Evolutionary conservation across 129 eudicot species (phyloP), one percentile per base, ranked within the genome.

Genomic region (carrot (Daucus carota)): DNA sequence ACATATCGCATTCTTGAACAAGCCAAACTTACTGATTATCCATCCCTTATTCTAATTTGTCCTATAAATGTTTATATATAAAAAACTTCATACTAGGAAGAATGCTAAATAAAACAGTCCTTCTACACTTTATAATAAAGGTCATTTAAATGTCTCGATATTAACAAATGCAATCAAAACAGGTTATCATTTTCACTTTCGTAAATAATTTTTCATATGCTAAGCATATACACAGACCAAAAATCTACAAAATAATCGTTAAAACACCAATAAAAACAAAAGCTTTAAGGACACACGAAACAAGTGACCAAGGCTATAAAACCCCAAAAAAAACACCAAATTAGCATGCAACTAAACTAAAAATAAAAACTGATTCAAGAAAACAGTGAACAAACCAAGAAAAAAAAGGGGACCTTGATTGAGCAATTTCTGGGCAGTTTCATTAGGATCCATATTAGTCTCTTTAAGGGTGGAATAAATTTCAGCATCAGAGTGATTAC

Each of bases 401-500:
- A 47, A 74, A 22, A 73, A 68, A 18, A 72, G 48, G 24, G 65
- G 2, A 92, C 98, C 98, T 87, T 94, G 97, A 81, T 91, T 85
- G 41, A 94, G 77, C 87, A 94, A 80, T 81, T 91, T 91, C 82
- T 94, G 98, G 74, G 92, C 63, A 73, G 97, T 87, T 78, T 94
- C 97, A 66, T 94, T 87, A 78, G 98, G 94, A 80, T 94, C 93
- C 97, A 88, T 94, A 75, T 91, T 89, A 74, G 86, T 72, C 66
- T 94, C 98, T 85, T 85, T 87, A 54, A 94, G 97, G 73, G 96
- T 73, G 5, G 72, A 82, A 70, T 91, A 94, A 20, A 94, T 91
- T 70, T 89, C 97, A 80, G 96, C 88, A 83, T 94, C 98, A 24
- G 97, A 91, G 82, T 89, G 93, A 75, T 94, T 85, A 13, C 97